These are phyloP conservation scores for Cryptosporidium canis DNA, from an alignment of 169 alveolate genomes.

Conservation along the genomic window DNA sequence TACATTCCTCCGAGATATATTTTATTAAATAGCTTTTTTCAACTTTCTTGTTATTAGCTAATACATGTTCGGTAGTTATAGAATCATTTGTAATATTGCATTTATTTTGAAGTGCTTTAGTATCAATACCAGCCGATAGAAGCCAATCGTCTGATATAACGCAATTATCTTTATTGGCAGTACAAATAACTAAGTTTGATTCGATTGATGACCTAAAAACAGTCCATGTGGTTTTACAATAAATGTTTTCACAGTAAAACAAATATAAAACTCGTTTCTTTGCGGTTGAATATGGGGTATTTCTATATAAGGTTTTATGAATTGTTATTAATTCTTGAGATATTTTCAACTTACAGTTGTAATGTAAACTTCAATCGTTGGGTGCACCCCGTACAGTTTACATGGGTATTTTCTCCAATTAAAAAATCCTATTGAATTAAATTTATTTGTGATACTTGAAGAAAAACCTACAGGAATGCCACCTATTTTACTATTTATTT, in stretches of 20 bases:
- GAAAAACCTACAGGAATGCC: conserved; percentile 52
- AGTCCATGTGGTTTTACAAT: conserved; percentile 22
- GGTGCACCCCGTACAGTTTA: conserved; percentile 11
- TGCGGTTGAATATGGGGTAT: conserved; percentile 21
- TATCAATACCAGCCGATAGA: conserved; percentile 8
- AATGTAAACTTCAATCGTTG: conserved; percentile 20
- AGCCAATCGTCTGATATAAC: conserved; percentile 50
- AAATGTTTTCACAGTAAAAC: not conserved
- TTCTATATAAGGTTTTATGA: not conserved
- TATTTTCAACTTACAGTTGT: conserved; percentile 35
- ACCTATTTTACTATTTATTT: conserved; percentile 37
- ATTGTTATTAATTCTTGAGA: not conserved
- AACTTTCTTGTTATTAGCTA: not conserved
- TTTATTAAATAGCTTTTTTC: conserved; percentile 27
- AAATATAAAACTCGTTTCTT: conserved; percentile 27
- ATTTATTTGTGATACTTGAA: not conserved
- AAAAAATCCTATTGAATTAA: conserved; percentile 31
- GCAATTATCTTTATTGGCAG: not conserved
- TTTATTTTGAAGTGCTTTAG: not conserved
- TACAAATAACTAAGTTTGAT: not conserved
- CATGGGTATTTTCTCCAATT: not conserved
- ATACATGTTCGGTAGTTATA: not conserved
- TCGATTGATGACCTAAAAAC: not conserved
- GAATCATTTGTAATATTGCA: not conserved
- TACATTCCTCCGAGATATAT: not conserved